Conservation (phyloP, 306 rosid genomes). For the Corylus heterophylla region DNA sequence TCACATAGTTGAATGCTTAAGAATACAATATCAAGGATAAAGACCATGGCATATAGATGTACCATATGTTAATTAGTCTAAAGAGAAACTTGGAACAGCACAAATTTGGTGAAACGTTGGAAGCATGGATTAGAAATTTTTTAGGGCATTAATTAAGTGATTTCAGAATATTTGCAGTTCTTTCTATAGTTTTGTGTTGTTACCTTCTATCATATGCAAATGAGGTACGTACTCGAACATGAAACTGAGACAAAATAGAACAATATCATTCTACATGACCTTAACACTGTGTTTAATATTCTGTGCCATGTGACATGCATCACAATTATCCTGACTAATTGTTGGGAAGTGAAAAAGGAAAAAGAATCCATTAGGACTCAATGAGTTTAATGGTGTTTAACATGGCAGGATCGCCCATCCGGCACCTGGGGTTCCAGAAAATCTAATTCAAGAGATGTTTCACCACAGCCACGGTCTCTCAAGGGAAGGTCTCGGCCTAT, state of each 20-base stretch:
- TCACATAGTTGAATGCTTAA: neutral
- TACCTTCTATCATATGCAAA: neutral
- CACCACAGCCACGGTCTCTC: slow-evolving; percentile 24
- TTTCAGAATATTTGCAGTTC: neutral
- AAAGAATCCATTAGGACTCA: neutral
- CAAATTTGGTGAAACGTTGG: neutral
- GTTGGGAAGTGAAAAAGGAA: neutral
- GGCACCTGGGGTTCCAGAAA: slow-evolving; percentile 39
- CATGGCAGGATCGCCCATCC: slow-evolving; percentile 42
- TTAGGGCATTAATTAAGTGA: neutral
- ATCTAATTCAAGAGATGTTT: slow-evolving; percentile 44
- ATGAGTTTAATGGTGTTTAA: slow-evolving; percentile 5
- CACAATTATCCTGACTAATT: neutral
- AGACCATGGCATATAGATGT: neutral
- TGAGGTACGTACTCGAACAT: neutral
- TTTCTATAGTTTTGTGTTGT: neutral
- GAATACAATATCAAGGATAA: neutral
- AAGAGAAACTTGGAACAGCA: neutral
- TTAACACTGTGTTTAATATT: neutral
- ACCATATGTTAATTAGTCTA: neutral
- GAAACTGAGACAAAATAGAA: neutral
- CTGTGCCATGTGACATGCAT: neutral
- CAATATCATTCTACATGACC: neutral
- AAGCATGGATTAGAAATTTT: neutral
- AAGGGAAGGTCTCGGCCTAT: slow-evolving; percentile 42